These are phyloP conservation scores for Zygoascus biomembranicola DNA, from an alignment of 805 yeast species.

Conservation along the genomic window DNA sequence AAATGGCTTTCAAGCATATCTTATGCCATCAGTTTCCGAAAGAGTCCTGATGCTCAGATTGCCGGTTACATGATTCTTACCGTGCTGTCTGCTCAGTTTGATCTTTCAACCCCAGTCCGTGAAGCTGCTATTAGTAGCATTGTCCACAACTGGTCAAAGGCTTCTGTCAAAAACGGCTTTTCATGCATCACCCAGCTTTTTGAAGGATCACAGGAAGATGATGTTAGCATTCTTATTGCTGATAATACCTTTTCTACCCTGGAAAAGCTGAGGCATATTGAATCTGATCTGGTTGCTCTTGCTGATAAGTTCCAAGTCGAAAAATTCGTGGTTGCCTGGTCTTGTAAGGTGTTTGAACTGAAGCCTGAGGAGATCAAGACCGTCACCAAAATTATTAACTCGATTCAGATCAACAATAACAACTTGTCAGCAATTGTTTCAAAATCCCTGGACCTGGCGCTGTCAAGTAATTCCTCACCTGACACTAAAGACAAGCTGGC, in stretches of 20 bases:
- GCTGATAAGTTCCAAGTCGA: conserved; percentile 28
- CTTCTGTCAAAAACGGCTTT: conserved; percentile 24
- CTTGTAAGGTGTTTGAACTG: conserved; percentile 37
- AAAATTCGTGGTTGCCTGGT: conserved; percentile 37
- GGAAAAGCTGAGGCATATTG: conserved; percentile 17
- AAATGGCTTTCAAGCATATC: conserved; percentile 28
- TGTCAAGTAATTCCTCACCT: neutral
- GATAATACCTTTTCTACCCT: conserved; percentile 5
- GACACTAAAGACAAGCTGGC: neutral
- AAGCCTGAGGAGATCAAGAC: conserved; percentile 27
- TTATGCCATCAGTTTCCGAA: conserved; percentile 19
- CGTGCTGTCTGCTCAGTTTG: conserved; percentile 66
- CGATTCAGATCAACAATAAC: conserved; percentile 13
- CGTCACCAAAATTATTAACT: conserved; percentile 13
- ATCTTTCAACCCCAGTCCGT: conserved; percentile 46
- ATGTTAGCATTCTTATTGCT: conserved; percentile 17
- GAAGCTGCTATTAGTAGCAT: conserved; percentile 57
- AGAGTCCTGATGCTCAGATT: conserved; percentile 53
- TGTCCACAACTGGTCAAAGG: conserved; percentile 36
- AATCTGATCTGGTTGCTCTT: conserved; percentile 19
- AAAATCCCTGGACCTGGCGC: neutral
- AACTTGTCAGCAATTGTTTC: conserved; percentile 13
- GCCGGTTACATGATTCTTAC: conserved; percentile 78
- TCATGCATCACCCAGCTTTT: conserved; percentile 28
- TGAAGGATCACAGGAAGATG: conserved; percentile 14